These are phyloP conservation scores for Camellia oleifera DNA, from an alignment of 179 eudicot species.

Conservation along the genomic window DNA sequence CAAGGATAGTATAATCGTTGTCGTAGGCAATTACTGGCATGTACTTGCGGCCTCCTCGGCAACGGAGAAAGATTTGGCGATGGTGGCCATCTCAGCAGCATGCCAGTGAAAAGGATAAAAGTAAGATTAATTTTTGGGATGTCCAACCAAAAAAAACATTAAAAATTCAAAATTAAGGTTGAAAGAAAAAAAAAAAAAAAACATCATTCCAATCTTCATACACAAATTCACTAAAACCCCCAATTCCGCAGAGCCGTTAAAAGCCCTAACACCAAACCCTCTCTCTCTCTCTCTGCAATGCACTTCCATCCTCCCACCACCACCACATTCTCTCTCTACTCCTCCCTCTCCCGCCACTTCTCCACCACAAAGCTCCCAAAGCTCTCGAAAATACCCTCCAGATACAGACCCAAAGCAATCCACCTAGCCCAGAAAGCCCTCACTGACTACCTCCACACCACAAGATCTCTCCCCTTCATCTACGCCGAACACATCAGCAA, in stretches of 20 bases:
- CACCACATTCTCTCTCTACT: slow-evolving; percentile 13
- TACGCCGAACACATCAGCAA: slow-evolving; percentile 59
- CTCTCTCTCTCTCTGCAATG: slow-evolving; percentile 6
- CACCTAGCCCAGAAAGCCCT: slow-evolving; percentile 47
- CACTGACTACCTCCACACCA: slow-evolving; percentile 67
- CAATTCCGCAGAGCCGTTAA: neutral
- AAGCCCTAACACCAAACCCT: slow-evolving; percentile 14
- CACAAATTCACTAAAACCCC: too few relatives aligned
- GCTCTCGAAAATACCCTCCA: slow-evolving; percentile 42
- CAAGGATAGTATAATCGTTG: too few relatives aligned
- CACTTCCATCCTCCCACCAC: slow-evolving; percentile 7
- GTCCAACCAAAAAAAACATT: too few relatives aligned
- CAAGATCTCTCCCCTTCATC: slow-evolving; percentile 51
- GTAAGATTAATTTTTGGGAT: too few relatives aligned
- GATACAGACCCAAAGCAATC: slow-evolving; percentile 36
- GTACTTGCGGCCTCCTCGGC: too few relatives aligned
- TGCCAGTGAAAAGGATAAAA: too few relatives aligned
- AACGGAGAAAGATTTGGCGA: too few relatives aligned
- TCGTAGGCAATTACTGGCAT: too few relatives aligned
- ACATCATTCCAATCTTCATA: too few relatives aligned
- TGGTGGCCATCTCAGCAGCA: too few relatives aligned
- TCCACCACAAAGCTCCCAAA: slow-evolving; percentile 31
- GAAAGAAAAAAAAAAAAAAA: too few relatives aligned
- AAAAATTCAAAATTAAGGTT: too few relatives aligned
- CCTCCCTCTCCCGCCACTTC: slow-evolving; percentile 25